Evolutionary conservation across 805 yeast species (phyloP), one percentile per base, ranked within the genome.

Genomic region (Pichia ethanolica): DNA sequence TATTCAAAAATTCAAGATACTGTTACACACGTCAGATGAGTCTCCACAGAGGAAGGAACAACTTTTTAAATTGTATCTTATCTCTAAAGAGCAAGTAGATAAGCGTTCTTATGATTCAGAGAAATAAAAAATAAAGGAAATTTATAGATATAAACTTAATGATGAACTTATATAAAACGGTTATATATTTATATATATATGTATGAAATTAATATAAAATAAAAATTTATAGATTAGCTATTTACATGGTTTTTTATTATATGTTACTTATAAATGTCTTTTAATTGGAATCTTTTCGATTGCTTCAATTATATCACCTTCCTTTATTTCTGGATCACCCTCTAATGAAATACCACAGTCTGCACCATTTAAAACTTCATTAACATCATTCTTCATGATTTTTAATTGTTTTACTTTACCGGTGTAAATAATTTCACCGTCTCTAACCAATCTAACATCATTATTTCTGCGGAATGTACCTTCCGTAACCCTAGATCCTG

Each of bases 321-420:
- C 81, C 10, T 52, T 27, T 3, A 64, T 32, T 5, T 58, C 59
- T 4, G 66, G 62, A 30, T 52, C 59, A 26, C 57, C 56, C 56
- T 81, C 75, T 55, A 93, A 81, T 0, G 88, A 70, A 27, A 91
- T 63, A 47, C 99, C 99, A 71, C 97, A 93, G 58, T 93, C 99
- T 32, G 77, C 77, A 32, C 96, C 97, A 67, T 87, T 90, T 50
- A 78, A 78, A 8, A 86, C 87, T 59, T 85, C 91, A 1, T 68
- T 56, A 5, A 83, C 86, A 56, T 87, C 95, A 42, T 87, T 90
- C 63, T 88, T 89, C 46, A 81, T 82, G 53, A 86, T 87, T 67
- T 87, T 89, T 64, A 93, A 73, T 7, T 91, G 81, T 3, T 82
- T 77, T 7, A 93, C 63, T 34, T 63, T 69, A 11, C 72, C 76